Evolutionary conservation across 805 yeast species (phyloP).

Genomic region (Saccharomyces eubayanus): DNA sequence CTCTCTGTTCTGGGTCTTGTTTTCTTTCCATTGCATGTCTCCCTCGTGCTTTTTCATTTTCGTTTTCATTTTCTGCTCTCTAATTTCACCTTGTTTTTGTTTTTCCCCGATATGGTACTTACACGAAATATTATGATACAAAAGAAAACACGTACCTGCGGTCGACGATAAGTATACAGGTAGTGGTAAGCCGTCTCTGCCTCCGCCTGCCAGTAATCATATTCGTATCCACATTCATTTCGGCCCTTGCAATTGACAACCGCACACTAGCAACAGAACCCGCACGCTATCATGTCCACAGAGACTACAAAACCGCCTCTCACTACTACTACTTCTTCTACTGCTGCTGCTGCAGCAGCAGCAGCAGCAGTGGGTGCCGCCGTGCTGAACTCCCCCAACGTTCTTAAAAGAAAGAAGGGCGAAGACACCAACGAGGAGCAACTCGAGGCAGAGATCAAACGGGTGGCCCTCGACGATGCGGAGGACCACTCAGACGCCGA

Average conservation of each 20-base stretch:
- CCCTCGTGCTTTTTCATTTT: not conserved
- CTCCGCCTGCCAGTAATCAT: not conserved
- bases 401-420: slow-evolving; percentile 54
- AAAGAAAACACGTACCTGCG: not conserved
- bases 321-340: not conserved
- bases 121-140: not conserved
- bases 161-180: not conserved
- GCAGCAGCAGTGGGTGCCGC: not conserved
- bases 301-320: not conserved
- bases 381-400: slow-evolving; percentile 10
- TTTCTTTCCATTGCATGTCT: not conserved
- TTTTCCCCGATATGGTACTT: not conserved
- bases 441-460: slow-evolving; percentile 47
- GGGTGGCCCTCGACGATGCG: slow-evolving; percentile 63
- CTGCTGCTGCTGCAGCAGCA: no score
- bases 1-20: not conserved
- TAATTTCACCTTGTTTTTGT: not conserved
- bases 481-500: slow-evolving; percentile 5
- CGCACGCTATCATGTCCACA: not conserved
- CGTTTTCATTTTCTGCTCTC: not conserved
- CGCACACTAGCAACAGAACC: not conserved
- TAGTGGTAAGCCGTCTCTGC: not conserved
- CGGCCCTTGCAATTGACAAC: not conserved
- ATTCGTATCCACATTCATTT: not conserved
- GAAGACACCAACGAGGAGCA: slow-evolving; percentile 42